These are phyloP conservation scores for Yamadazyma aaseri DNA, from an alignment of 1,139 yeast genomes.

Conservation along the genomic window DNA sequence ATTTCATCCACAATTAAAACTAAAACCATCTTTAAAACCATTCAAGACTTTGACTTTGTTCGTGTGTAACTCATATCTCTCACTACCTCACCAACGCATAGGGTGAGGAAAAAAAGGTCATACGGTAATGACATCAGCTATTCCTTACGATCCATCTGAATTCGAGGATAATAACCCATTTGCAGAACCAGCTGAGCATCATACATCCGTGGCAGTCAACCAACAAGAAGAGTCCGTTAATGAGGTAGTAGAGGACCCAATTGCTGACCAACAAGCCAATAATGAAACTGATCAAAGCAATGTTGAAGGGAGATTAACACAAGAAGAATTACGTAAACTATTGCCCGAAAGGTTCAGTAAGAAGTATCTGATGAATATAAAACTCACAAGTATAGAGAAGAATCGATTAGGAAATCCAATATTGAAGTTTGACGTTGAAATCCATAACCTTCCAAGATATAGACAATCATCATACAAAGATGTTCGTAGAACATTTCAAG, in stretches of 20 bases:
- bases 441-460: slow-evolving; percentile 65
- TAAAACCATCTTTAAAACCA: too few relatives aligned
- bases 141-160: slow-evolving; percentile 65
- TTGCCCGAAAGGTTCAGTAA: slow-evolving; percentile 52
- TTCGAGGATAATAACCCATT: slow-evolving; percentile 67
- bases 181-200: slow-evolving; percentile 28
- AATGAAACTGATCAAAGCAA: slow-evolving; percentile 5
- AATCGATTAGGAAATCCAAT: slow-evolving; percentile 47
- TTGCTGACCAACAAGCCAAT: slow-evolving; percentile 5
- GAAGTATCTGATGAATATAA: slow-evolving; percentile 31
- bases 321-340: slow-evolving; percentile 40
- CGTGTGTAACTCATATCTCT: too few relatives aligned
- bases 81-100: too few relatives aligned
- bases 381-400: slow-evolving; percentile 34
- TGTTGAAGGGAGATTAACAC: slow-evolving; percentile 24
- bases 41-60: too few relatives aligned
- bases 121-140: slow-evolving; percentile 53
- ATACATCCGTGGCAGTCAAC: not conserved
- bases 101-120: too few relatives aligned
- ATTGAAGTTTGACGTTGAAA: slow-evolving; percentile 39
- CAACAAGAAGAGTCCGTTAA: slow-evolving; percentile 7
- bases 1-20: too few relatives aligned
- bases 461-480: slow-evolving; percentile 71
- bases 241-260: not conserved
- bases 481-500: slow-evolving; percentile 77